These are phyloP conservation scores for Hypoxylon sp. DNA, from an alignment of 2,329 filamentous ascomycete species.

Conservation along the genomic window DNA sequence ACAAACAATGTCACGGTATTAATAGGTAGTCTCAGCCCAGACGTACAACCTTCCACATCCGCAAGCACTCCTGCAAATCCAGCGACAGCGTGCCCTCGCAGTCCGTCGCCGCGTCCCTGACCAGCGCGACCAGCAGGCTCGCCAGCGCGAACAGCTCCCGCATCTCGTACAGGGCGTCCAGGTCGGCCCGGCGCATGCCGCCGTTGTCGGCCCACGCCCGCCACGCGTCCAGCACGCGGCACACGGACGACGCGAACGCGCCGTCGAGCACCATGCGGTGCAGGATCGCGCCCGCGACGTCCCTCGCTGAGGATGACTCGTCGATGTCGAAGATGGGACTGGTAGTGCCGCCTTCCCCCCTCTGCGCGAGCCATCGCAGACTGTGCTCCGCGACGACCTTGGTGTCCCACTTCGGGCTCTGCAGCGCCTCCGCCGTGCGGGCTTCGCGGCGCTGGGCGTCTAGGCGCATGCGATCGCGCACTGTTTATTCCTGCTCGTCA, in stretches of 20 bases:
- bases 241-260: conserved; percentile 52
- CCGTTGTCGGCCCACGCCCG: conserved; percentile 63
- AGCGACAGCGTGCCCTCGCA: conserved; percentile 57
- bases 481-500: conserved; percentile 38
- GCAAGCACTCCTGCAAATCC: conserved; percentile 63
- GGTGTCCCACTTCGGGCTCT: conserved; percentile 61
- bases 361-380: conserved; percentile 54
- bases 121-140: conserved; percentile 56
- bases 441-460: conserved; percentile 54
- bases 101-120: conserved; percentile 55
- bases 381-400: conserved; percentile 55
- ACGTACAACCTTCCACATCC: conserved; percentile 61
- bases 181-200: conserved; percentile 59
- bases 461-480: conserved; percentile 52
- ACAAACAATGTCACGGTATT: too few species aligned
- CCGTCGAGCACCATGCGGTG: conserved; percentile 62
- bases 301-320: conserved; percentile 46
- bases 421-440: conserved; percentile 59
- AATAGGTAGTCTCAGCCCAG: conserved; percentile 50
- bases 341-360: conserved; percentile 20
- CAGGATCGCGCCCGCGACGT: conserved; percentile 56
- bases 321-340: conserved; percentile 31
- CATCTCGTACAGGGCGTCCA: conserved; percentile 49
- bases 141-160: conserved; percentile 57
- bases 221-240: conserved; percentile 59